phyloP scores from a whole-genome alignment of 2,329 filamentous ascomycete species.

The Diplodia mutila region DNA sequence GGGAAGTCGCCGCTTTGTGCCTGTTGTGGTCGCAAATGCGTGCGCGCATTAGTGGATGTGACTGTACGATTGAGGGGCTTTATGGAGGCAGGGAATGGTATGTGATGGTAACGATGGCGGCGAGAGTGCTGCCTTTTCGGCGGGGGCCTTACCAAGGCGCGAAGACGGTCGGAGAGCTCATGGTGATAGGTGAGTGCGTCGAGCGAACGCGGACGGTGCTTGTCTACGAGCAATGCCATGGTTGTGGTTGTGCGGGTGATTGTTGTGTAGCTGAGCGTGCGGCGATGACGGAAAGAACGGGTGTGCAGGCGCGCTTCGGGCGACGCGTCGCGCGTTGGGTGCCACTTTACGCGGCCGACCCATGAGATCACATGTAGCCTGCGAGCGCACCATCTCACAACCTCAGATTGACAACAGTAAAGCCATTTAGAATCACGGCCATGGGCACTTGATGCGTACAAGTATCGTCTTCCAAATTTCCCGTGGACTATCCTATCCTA shows the following conservation, averaged over 20 bases:
- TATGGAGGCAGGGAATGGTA: neutral
- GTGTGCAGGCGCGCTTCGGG: constrained; percentile 1
- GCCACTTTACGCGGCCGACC: neutral
- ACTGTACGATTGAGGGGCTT: neutral
- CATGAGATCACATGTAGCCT: constrained; percentile 13
- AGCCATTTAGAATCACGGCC: neutral
- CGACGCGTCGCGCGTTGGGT: constrained; percentile 23
- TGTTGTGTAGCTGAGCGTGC: neutral
- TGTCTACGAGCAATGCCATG: constrained; percentile 70
- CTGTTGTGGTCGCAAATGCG: constrained; percentile 50
- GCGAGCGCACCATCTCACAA: neutral
- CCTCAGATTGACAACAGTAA: neutral
- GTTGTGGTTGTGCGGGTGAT: neutral
- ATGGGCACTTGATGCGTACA: neutral
- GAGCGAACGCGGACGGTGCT: constrained; percentile 71
- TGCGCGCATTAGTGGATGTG: constrained; percentile 23
- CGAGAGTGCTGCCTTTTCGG: neutral
- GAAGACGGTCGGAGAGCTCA: constrained; percentile 83
- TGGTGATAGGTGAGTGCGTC: constrained; percentile 83
- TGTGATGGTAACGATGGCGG: constrained; percentile 3
- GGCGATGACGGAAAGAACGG: neutral
- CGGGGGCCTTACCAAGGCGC: constrained; percentile 70
- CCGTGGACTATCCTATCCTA: neutral
- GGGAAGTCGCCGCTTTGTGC: constrained; percentile 97
- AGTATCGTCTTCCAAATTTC: constrained; percentile 6